Conservation (phyloP, 257 asterid species). For the Solanum peruvianum region DNA sequence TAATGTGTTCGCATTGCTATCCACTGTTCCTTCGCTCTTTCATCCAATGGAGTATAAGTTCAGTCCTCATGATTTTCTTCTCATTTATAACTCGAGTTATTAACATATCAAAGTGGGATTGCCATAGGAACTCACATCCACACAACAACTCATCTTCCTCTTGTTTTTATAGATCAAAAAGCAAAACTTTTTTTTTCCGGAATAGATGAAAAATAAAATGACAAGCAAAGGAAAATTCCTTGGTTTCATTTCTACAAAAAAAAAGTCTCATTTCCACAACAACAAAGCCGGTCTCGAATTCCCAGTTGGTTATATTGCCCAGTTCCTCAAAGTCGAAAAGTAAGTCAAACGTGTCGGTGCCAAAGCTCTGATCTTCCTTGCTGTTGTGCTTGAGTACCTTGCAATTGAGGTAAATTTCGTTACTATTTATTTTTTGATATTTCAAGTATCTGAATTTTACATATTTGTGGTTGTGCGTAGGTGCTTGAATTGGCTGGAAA, state of each 20-base stretch:
- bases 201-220: too few relatives aligned
- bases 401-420: background rate
- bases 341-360: too few relatives aligned
- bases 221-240: background rate
- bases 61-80: slow-evolving; percentile 17
- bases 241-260: background rate
- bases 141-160: background rate
- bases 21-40: slow-evolving; percentile 8
- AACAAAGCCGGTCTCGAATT: background rate
- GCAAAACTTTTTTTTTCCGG: background rate
- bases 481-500: background rate
- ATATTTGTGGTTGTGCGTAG: too few relatives aligned
- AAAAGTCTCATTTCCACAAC: background rate
- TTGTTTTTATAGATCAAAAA: background rate
- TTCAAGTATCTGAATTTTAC: too few relatives aligned
- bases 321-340: too few relatives aligned
- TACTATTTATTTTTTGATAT: background rate
- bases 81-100: background rate
- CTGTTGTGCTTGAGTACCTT: too few relatives aligned
- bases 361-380: background rate
- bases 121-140: background rate
- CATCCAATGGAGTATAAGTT: slow-evolving; percentile 22
- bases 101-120: background rate
- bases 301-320: background rate
- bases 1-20: background rate